Conservation (phyloP, 495 filamentous ascomycete genomes). For the Neurospora sp. region DNA sequence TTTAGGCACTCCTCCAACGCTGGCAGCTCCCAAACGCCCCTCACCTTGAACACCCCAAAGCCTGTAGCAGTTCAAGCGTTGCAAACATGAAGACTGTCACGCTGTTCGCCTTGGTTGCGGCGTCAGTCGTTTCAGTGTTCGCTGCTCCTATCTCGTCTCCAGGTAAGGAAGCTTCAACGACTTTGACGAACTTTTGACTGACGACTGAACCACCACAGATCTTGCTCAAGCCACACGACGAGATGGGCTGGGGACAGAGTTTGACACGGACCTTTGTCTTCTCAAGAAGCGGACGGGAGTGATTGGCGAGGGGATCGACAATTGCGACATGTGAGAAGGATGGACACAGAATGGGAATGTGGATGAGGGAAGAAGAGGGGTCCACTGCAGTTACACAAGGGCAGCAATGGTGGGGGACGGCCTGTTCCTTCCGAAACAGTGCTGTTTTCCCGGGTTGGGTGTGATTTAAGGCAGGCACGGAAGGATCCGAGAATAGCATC, state of each 20-base stretch:
- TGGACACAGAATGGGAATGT: too few relatives aligned
- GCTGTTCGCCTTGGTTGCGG: background rate
- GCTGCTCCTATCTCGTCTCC: background rate
- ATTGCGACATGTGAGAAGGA: conserved; percentile 1
- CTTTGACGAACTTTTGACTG: background rate
- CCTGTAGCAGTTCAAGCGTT: background rate
- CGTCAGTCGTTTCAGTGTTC: background rate
- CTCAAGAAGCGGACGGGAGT: background rate
- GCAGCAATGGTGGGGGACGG: background rate
- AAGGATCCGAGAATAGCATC: background rate
- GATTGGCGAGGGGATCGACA: background rate
- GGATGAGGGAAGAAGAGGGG: background rate
- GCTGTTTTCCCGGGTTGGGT: background rate
- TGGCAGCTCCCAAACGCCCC: background rate
- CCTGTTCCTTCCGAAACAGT: background rate
- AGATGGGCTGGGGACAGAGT: background rate
- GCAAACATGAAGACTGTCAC: background rate
- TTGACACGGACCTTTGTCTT: conserved; percentile 2
- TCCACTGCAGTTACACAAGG: background rate
- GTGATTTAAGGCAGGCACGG: background rate
- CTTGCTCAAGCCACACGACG: background rate
- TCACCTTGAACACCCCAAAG: background rate
- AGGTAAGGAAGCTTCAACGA: background rate
- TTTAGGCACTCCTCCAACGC: background rate
- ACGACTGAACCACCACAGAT: background rate